phyloP scores from a whole-genome alignment of 805 yeast species.

The Hanseniaspora pseudoguilliermondii region DNA sequence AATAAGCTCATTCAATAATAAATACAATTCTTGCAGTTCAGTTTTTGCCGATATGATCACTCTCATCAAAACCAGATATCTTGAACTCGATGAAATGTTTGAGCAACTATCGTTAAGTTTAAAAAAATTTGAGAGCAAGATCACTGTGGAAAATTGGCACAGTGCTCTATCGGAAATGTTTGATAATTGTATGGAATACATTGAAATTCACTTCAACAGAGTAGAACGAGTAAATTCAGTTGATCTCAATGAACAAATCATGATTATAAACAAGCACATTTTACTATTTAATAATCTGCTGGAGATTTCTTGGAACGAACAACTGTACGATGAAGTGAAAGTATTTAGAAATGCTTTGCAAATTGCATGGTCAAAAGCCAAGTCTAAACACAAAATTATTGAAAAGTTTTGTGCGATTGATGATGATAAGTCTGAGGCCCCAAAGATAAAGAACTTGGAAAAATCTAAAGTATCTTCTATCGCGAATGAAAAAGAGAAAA shows the following conservation, averaged over 20 bases:
- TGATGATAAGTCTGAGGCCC: neutral
- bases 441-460: neutral
- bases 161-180: neutral
- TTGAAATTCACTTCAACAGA: neutral
- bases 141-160: slow-evolving; percentile 7
- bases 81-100: slow-evolving; percentile 1
- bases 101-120: neutral
- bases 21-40: neutral
- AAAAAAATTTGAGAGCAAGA: neutral
- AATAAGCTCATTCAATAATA: neutral
- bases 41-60: neutral
- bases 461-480: neutral
- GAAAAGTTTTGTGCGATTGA: neutral
- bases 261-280: neutral
- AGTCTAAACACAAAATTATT: neutral
- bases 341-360: neutral
- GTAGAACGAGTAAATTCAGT: neutral
- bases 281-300: neutral
- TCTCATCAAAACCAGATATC: neutral
- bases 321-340: neutral
- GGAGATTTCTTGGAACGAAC: slow-evolving; percentile 1
- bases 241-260: neutral
- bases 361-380: neutral
- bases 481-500: neutral
- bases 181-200: neutral